Evolutionary conservation across 2,329 filamentous ascomycete genomes (phyloP).

Genomic region (Colletotrichum lupini): DNA sequence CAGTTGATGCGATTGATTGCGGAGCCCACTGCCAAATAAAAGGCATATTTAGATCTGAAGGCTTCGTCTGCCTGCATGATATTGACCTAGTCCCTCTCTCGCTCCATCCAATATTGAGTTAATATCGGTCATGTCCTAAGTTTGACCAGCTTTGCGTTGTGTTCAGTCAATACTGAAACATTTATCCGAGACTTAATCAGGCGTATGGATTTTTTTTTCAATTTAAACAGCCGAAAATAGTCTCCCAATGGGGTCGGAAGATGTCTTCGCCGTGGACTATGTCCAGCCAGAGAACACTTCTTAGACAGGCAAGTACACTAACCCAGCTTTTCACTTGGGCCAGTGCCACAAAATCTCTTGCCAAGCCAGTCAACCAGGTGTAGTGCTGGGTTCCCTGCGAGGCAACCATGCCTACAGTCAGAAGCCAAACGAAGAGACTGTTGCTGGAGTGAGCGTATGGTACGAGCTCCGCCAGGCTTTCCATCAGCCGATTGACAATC

Average conservation of each 20-base stretch:
- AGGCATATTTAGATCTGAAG: too few relatives aligned
- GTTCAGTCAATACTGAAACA: too few relatives aligned
- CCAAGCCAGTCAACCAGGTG: slow-evolving; percentile 44
- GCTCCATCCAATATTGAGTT: too few relatives aligned
- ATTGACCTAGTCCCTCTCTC: too few relatives aligned
- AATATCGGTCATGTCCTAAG: too few relatives aligned
- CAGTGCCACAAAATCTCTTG: slow-evolving; percentile 21
- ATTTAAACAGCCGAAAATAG: slow-evolving; percentile 3
- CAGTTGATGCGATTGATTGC: too few relatives aligned
- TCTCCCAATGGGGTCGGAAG: slow-evolving; percentile 44
- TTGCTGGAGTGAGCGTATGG: slow-evolving; percentile 32
- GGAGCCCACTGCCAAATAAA: too few relatives aligned
- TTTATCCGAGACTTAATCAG: too few relatives aligned
- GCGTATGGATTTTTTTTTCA: too few relatives aligned
- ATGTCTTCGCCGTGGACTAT: slow-evolving; percentile 34
- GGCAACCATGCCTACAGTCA: slow-evolving; percentile 52
- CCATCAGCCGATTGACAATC: slow-evolving; percentile 46
- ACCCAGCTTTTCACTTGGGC: slow-evolving; percentile 21
- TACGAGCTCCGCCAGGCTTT: slow-evolving; percentile 41
- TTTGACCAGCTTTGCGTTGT: too few relatives aligned
- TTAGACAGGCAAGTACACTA: slow-evolving; percentile 33
- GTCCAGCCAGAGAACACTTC: slow-evolving; percentile 45
- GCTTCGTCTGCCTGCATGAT: too few relatives aligned
- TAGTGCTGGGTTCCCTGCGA: slow-evolving; percentile 42
- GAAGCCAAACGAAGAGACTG: slow-evolving; percentile 54